Conservation (phyloP, 2,329 filamentous ascomycete genomes). For the Xylariales sp. region DNA sequence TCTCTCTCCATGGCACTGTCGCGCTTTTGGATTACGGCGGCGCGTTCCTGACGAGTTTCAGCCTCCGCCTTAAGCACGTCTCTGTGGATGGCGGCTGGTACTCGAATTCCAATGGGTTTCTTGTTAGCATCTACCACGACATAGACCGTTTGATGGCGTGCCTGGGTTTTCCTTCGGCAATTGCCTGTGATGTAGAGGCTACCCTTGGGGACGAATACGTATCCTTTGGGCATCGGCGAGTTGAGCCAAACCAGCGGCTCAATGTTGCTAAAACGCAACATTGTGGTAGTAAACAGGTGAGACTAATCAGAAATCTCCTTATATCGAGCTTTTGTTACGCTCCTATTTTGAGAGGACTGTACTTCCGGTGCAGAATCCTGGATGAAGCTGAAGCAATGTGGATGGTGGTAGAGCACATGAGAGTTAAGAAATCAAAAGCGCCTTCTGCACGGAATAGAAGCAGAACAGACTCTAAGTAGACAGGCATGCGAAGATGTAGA, state of each 20-base stretch:
- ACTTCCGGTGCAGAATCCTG: too few relatives aligned
- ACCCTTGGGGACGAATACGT: conserved; percentile 36
- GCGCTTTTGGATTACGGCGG: conserved; percentile 23
- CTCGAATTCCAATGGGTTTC: conserved; percentile 30
- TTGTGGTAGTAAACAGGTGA: too few relatives aligned
- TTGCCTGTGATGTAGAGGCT: conserved; percentile 36
- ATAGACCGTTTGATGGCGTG: conserved; percentile 27
- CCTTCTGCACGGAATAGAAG: too few relatives aligned
- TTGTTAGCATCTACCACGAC: conserved; percentile 24
- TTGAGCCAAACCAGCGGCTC: conserved; percentile 18
- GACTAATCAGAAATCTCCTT: too few relatives aligned
- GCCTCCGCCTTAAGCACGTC: conserved; percentile 16
- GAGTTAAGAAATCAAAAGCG: too few relatives aligned
- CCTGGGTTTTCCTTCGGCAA: conserved; percentile 33
- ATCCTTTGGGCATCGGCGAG: conserved; percentile 31
- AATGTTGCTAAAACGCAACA: too few relatives aligned
- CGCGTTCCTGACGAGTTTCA: conserved; percentile 25
- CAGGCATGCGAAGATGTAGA: too few relatives aligned
- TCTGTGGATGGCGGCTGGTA: conserved; percentile 27
- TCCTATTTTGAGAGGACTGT: too few relatives aligned
- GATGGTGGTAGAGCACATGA: too few relatives aligned
- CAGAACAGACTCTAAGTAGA: too few relatives aligned
- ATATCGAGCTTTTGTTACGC: too few relatives aligned
- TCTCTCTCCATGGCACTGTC: conserved; percentile 26
- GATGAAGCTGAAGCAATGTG: too few relatives aligned